Evolutionary conservation across 163 green algal species (phyloP), one percentile per base, ranked within the genome.

Genomic region (Prototheca wickerhamii): DNA sequence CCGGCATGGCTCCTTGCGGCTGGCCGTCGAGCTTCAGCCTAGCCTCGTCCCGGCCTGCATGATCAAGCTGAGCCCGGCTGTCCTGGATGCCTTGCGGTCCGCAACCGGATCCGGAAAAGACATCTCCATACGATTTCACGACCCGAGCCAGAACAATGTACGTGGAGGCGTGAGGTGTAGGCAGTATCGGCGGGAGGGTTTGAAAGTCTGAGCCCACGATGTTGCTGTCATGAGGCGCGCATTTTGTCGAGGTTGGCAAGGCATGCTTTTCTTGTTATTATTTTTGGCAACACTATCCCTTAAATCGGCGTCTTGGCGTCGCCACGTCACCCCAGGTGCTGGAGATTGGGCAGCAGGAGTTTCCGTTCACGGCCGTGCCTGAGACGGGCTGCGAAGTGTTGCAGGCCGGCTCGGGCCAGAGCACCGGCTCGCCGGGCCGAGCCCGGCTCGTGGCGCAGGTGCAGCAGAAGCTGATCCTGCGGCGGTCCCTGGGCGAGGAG

Each of bases 371-470:
- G 2, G 46, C 37, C 30, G 30, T 65, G 30, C 21, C 35, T 1
- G 69, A 71, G 30, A 4, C 28, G 18, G 8, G 20, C 44, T 76
- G 64, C 58, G 54, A 72, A 40, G 31, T 76, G 43, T 42, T 72
- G 44, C 46, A 31, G 4, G 31, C 69, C 37, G n/a, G n/a, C n/a
- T n/a, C n/a, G n/a, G n/a, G n/a, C n/a, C n/a, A n/a, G n/a, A 31
- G 3, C 26, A 31, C 31, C 12, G 25, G 29, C 23, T 37, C 34
- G 40, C 28, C 25, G 42, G 15, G 15, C 42, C 12, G 23, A 12
- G 26, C 58, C n/a, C 7, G n/a, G 30, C 29, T 67, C 17, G 52
- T 63, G 7, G 66, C 28, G 5, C 42, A 53, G 6, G 66, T 67
- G 23, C 37, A 31, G 3, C 60, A 65, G 43, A 73, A 73, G 44